These are phyloP conservation scores for Mortierella sp. DNA, from an alignment of 371 early-diverging fungal genomes.

Conservation along the genomic window DNA sequence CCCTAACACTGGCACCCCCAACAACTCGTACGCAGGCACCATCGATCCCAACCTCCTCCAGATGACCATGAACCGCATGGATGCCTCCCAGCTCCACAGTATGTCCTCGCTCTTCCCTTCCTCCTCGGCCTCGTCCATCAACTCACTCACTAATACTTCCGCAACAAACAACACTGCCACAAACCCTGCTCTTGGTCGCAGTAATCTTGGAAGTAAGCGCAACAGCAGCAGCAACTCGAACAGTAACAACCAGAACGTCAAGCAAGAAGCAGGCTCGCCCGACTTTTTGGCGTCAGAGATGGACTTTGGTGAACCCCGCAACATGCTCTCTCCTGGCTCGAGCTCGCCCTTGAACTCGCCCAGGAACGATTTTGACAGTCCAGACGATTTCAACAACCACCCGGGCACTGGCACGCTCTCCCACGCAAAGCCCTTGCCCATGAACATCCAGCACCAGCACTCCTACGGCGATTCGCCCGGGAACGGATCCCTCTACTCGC, in stretches of 20 bases:
- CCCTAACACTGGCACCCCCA: conserved; percentile 42
- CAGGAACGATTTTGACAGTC: conserved; percentile 53
- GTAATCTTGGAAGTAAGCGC: conserved; percentile 31
- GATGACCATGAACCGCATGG: conserved; percentile 49
- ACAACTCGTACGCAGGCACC: conserved; percentile 48
- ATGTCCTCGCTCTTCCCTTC: conserved; percentile 44
- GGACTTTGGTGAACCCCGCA: conserved; percentile 54
- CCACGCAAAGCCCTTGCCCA: conserved; percentile 30
- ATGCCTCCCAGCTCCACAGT: conserved; percentile 36
- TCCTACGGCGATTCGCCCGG: conserved; percentile 57
- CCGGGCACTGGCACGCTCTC: conserved; percentile 6
- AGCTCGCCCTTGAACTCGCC: conserved; percentile 54
- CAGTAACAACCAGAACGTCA: conserved; percentile 25
- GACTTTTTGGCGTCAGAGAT: conserved; percentile 49
- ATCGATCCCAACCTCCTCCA: conserved; percentile 54
- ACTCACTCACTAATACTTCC: conserved; percentile 18
- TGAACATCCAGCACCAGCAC: conserved; percentile 42
- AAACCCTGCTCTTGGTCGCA: conserved; percentile 19
- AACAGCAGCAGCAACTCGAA: conserved; percentile 38
- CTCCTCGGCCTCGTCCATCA: conserved; percentile 32
- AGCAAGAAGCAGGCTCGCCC: conserved; percentile 55
- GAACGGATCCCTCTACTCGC: conserved; percentile 50
- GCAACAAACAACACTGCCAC: background rate
- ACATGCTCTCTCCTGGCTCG: conserved; percentile 53
- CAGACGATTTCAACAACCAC: conserved; percentile 39